A percentile compares a stretch with the other conserved stretches of the same genome.
Evolutionary conservation across 2,329 filamentous ascomycete genomes (phyloP).

Genomic region (Epichloe scottii): DNA sequence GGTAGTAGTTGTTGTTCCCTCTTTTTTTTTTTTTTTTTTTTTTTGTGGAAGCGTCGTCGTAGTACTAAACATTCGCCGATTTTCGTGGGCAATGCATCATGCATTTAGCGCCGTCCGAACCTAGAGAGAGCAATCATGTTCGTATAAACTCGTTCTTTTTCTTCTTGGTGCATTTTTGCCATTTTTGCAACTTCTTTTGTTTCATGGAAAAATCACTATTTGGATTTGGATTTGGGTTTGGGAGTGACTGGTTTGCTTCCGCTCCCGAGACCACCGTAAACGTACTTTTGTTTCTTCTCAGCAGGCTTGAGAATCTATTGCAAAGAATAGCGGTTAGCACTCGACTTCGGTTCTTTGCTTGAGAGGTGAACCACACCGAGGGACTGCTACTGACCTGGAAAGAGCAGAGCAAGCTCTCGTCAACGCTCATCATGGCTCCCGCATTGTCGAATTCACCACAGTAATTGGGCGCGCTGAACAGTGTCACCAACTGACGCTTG

Average conservation of each 20-base stretch:
- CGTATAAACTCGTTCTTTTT: constrained; percentile 33
- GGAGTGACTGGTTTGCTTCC: constrained; percentile 15
- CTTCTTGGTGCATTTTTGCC: background rate
- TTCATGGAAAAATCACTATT: constrained; percentile 8
- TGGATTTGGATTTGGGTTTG: constrained; percentile 13
- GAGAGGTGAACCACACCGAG: background rate
- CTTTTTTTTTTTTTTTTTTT: no score
- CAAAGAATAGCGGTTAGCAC: background rate
- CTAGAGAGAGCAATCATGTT: constrained; percentile 64
- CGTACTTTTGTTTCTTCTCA: constrained; percentile 99
- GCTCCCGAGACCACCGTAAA: constrained; percentile 60
- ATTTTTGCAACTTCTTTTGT: background rate
- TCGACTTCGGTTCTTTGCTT: background rate
- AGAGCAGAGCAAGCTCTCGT: constrained; percentile 94
- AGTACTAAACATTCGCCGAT: constrained; percentile 12
- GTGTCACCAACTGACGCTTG: constrained; percentile 89
- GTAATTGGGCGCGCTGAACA: constrained; percentile 98
- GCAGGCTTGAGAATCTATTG: constrained; percentile 94
- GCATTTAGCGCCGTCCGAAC: constrained; percentile 82
- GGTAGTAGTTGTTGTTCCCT: constrained; percentile 8
- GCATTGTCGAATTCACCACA: constrained; percentile 99
- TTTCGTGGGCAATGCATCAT: constrained; percentile 1
- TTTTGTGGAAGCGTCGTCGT: background rate
- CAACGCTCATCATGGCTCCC: constrained; percentile 99
- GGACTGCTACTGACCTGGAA: constrained; percentile 64